Base-by-base conservation (phyloP, 305 asterid genomes). In the Plantago coronopus region DNA sequence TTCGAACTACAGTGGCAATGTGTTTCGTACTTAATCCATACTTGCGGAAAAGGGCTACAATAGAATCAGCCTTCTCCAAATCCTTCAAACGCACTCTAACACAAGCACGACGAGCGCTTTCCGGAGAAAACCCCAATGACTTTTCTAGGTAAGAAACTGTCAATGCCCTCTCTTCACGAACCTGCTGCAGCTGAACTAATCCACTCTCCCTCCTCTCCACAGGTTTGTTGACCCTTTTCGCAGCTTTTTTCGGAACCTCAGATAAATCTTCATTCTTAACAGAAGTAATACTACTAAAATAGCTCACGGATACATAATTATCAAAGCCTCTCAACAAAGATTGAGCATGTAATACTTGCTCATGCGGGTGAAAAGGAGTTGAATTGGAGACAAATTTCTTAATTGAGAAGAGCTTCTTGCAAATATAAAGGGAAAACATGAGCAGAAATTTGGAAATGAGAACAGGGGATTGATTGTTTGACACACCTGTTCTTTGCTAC, bases 21-120 rank as follows among this genome's bases (percentile, higher is more conserved):
- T 61, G 57, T 13, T 44, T 2, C 1, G 45, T 20, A 61, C 19
- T 29, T n/a, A 61, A 61, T 23, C 47, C 57, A 61, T 61, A 20
- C 16, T 18, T 17, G 29, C 6, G 14, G 42, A 61, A 61, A 20
- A 61, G 49, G 5, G 14, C 45, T 16, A 27, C 6, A 31, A 60
- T 12, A 8, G 57, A 47, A 17, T 47, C 18, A 13, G 47, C 21
- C 5, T 31, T 31, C 34, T 29, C 21, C 9, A 17, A 9, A 29
- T 23, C 5, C 1, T 55, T 31, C n/a, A 55, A 31, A 29, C 17
- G 42, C 4, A 11, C 1, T 15, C n/a, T n/a, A 7, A 13, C 12
- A 23, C 18, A 27, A 29, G 23, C 10, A 13, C 19, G 18, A 27
- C 7, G 13, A 54, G 59, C 59, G 21, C 2, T n/a, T 54, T 54